Evolutionary conservation across 805 yeast genomes (phyloP).

Genomic region (Jamesozyma piceae): DNA sequence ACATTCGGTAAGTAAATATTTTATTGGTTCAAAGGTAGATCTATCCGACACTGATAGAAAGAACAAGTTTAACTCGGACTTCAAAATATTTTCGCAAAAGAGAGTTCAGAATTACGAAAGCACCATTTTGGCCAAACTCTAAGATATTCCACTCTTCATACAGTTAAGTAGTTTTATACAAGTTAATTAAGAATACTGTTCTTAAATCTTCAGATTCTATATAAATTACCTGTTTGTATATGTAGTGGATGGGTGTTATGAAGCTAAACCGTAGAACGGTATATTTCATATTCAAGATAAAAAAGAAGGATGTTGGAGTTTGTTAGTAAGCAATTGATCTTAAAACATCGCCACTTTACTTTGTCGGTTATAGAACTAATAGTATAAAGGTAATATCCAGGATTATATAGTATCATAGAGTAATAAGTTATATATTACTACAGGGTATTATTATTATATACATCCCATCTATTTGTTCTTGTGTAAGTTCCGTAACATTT

Average conservation of each 20-base stretch:
- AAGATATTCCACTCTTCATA: too few species aligned
- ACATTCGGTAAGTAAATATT: background rate
- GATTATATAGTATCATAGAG: background rate
- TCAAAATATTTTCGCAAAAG: slow-evolving; percentile 5
- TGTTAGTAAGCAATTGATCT: background rate
- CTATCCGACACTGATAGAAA: background rate
- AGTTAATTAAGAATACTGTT: too few species aligned
- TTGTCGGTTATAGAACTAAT: too few species aligned
- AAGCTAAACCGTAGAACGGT: too few species aligned
- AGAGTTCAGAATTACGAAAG: slow-evolving; percentile 5
- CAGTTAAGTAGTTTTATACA: too few species aligned
- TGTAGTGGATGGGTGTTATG: too few species aligned
- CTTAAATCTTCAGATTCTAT: too few species aligned
- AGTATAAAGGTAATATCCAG: background rate
- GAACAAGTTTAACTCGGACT: slow-evolving; percentile 8
- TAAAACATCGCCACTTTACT: background rate
- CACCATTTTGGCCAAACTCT: background rate
- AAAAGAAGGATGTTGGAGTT: background rate
- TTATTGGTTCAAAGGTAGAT: background rate
- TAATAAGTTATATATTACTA: background rate
- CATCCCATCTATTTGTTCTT: background rate
- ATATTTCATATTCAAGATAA: too few species aligned
- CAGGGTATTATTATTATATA: background rate
- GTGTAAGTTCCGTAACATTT: too few species aligned
- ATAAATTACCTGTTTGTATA: too few species aligned